phyloP scores from a whole-genome alignment of 225 moss, liverwort and hornwort genomes.

The Sphagnum tenellum region DNA sequence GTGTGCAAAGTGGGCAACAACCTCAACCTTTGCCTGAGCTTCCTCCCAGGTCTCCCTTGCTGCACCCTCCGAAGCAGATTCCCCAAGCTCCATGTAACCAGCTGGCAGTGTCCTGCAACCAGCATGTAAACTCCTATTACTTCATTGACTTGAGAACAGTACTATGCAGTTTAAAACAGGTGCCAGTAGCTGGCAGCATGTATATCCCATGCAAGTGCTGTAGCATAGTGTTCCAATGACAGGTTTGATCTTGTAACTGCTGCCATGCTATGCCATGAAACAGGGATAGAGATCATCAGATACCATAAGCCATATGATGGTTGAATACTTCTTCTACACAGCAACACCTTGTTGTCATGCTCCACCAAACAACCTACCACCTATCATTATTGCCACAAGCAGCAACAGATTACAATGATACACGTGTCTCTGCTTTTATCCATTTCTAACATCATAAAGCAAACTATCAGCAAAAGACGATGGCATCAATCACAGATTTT shows the following conservation, averaged over 20 bases:
- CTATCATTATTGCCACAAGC: constrained; percentile 19
- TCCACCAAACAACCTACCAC: constrained; percentile 97
- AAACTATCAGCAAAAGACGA: no score
- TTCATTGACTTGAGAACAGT: not conserved
- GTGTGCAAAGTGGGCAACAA: constrained; percentile 78
- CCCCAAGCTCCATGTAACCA: constrained; percentile 97
- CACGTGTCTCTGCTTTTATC: no score
- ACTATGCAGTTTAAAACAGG: constrained; percentile 2
- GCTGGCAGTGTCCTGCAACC: constrained; percentile 89
- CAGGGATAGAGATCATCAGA: not conserved
- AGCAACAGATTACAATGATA: not conserved
- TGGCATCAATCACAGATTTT: no score
- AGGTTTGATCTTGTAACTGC: not conserved
- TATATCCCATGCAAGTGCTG: not conserved
- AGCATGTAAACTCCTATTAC: no score
- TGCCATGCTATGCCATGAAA: not conserved
- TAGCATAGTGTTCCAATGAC: not conserved
- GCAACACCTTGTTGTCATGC: constrained; percentile 76
- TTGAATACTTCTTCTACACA: constrained; percentile 84
- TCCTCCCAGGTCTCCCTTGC: constrained; percentile 93
- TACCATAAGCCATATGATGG: constrained; percentile 95
- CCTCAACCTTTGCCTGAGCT: constrained; percentile 84
- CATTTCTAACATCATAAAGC: no score
- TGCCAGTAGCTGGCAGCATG: not conserved
- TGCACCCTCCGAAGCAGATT: constrained; percentile 97